These are phyloP conservation scores for Hypoxylon rickii DNA, from an alignment of 495 filamentous ascomycete genomes.

Conservation along the genomic window DNA sequence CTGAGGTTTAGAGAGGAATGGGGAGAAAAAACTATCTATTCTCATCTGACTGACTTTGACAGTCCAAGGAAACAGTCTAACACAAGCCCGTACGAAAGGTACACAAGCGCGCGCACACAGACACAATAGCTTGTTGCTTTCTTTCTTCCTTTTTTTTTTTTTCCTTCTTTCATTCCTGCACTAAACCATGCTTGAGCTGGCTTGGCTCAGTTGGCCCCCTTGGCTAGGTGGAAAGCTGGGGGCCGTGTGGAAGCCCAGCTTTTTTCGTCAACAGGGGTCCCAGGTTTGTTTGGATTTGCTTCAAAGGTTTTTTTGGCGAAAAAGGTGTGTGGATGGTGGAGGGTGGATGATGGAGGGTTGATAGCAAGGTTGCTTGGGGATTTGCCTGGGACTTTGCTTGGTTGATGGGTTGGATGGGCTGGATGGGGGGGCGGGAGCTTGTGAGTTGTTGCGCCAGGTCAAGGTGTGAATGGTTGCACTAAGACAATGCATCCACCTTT, in stretches of 20 bases:
- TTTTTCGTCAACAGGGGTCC: constrained; percentile 26
- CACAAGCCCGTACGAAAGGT: constrained; percentile 25
- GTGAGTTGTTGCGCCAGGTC: constrained; percentile 30
- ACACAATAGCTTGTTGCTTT: background rate
- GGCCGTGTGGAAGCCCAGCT: constrained; percentile 22
- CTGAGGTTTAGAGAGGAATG: constrained; percentile 4
- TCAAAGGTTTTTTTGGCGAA: constrained; percentile 23
- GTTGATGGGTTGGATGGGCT: background rate
- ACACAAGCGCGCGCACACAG: constrained; percentile 28
- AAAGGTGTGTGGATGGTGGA: constrained; percentile 14
- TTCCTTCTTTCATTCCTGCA: too few species aligned
- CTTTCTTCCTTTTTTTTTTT: constrained; percentile 25
- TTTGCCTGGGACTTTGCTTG: background rate
- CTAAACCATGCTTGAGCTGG: constrained; percentile 26
- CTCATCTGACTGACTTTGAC: constrained; percentile 14
- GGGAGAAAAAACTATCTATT: constrained; percentile 17
- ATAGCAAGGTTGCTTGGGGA: too few species aligned
- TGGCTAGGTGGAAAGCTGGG: constrained; percentile 15
- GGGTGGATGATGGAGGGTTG: too few species aligned
- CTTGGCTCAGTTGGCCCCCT: constrained; percentile 14
- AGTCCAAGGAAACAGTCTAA: constrained; percentile 23
- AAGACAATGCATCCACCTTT: constrained; percentile 19
- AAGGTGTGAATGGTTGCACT: constrained; percentile 25
- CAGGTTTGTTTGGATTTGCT: constrained; percentile 28
- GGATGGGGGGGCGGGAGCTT: constrained; percentile 28